Percentiles rank a stretch among this genome's conserved stretches.
Conservation (phyloP, 352 stramenopile species). For the Globisporangium perplexum region DNA sequence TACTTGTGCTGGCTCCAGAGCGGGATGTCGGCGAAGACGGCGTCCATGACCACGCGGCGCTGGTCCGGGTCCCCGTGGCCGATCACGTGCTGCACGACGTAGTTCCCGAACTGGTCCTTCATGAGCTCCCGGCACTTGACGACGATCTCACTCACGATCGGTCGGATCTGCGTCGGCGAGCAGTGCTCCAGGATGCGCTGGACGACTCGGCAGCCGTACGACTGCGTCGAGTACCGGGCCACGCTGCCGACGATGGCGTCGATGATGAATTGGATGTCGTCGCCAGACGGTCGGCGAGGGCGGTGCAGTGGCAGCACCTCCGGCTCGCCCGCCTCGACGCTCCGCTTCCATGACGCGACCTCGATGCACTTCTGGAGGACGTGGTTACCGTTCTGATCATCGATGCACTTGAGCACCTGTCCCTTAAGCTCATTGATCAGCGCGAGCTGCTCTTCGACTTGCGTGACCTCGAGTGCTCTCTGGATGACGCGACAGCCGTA, state of each 20-base stretch:
- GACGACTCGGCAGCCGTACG: slow-evolving; percentile 98
- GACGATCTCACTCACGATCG: slow-evolving; percentile 94
- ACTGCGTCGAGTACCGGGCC: slow-evolving; percentile 90
- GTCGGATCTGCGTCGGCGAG: slow-evolving; percentile 84
- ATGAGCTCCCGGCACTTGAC: slow-evolving; percentile 82
- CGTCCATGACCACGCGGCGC: slow-evolving; percentile 73
- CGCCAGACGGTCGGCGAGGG: slow-evolving; percentile 42
- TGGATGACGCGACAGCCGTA: slow-evolving; percentile 97
- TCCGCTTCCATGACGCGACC: slow-evolving; percentile 55
- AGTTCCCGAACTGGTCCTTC: slow-evolving; percentile 99
- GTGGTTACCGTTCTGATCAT: slow-evolving; percentile 99
- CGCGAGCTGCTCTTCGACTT: slow-evolving; percentile 62
- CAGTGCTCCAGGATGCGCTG: slow-evolving; percentile 97
- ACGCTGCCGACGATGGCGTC: slow-evolving; percentile 93
- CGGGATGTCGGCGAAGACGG: slow-evolving; percentile 83
- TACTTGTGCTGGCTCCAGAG: slow-evolving; percentile 95
- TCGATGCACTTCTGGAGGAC: slow-evolving; percentile 99
- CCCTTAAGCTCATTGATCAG: slow-evolving; percentile 79
- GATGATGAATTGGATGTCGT: slow-evolving; percentile 97
- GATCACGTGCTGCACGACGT: slow-evolving; percentile 98
- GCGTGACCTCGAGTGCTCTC: slow-evolving; percentile 83
- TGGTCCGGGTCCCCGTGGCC: slow-evolving; percentile 89
- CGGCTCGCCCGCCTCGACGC: slow-evolving; percentile 14
- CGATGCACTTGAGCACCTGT: slow-evolving; percentile 90
- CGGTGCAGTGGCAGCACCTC: not conserved